Evolutionary conservation across 805 yeast species (phyloP).

Genomic region (Scheffersomyces stipitis): DNA sequence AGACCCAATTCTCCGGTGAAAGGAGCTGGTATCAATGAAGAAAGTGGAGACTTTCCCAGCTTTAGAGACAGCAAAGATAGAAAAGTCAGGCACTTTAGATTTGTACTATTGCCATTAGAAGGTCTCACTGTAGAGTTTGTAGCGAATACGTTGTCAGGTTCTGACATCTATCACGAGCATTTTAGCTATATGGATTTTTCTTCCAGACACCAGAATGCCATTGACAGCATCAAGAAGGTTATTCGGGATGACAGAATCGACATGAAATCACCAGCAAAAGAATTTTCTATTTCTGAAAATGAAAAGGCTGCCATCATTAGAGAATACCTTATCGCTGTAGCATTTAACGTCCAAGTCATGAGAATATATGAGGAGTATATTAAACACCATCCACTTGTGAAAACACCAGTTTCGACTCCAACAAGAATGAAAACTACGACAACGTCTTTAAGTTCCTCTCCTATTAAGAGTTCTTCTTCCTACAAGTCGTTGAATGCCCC

Average conservation of each 20-base stretch:
- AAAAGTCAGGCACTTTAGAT: slow-evolving; percentile 17
- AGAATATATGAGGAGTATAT: slow-evolving; percentile 50
- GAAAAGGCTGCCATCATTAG: slow-evolving; percentile 44
- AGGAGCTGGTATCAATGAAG: slow-evolving; percentile 6
- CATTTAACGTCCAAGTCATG: slow-evolving; percentile 64
- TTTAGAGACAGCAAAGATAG: slow-evolving; percentile 25
- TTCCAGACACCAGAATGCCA: slow-evolving; percentile 38
- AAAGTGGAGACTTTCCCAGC: slow-evolving; percentile 12
- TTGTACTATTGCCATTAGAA: slow-evolving; percentile 19
- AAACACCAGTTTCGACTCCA: background rate
- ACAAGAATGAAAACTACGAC: background rate
- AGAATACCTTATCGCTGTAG: slow-evolving; percentile 50
- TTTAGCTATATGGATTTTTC: slow-evolving; percentile 32
- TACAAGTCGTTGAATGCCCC: background rate
- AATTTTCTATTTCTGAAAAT: slow-evolving; percentile 22
- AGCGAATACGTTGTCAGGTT: slow-evolving; percentile 35
- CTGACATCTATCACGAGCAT: slow-evolving; percentile 61
- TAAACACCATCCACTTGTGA: slow-evolving; percentile 10
- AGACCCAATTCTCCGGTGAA: slow-evolving; percentile 21
- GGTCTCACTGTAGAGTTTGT: slow-evolving; percentile 15
- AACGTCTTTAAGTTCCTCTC: background rate
- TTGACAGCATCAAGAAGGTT: slow-evolving; percentile 21
- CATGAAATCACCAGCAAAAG: background rate
- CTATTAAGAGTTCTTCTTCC: slow-evolving; percentile 1
- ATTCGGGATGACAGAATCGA: slow-evolving; percentile 1